Base-by-base conservation (phyloP, 306 rosid species). In the Alnus glutinosa region DNA sequence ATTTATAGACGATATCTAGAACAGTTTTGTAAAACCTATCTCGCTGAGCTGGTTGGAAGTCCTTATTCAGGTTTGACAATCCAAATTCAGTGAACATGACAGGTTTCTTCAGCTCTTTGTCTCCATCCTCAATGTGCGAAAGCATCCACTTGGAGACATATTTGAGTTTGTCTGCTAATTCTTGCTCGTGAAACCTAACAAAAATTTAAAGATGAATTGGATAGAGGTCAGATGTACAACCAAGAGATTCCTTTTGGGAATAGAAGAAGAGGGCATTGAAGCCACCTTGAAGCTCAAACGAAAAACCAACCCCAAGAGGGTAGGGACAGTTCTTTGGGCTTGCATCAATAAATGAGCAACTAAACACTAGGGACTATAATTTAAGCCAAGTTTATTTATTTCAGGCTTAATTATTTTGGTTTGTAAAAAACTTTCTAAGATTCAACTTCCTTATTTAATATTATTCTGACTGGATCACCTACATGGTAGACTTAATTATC, bases 101-200 rank as follows among this genome's bases (percentile, higher is more conserved):
- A 8, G 99, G 99, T 82, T 86, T 96, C 42, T 86, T 87, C 87
- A 96, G 83, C 68, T 82, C 89, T 76, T 73, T 89, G 77, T 91
- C 89, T 54, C 99, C 93, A 63, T 96, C 99, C 83, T 93, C 96
- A 54, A 96, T 96, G 89, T 96, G 99, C 63, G 99, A 93, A 66
- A 52, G 83, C 97, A 90, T 91, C 99, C 99, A 96, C 87, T 96
- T 91, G 49, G 89, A 80, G 10, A 96, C 89, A 74, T 88, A 96
- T 75, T 84, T 83, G 70, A 96, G 88, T 52, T 87, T 85, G 36
- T 79, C 90, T 73, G 93, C 97, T 72, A 90, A 83, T 16, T 67
- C 87, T 75, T 84, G 81, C 30, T 77, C 83, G 44, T 84, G 86
- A 68, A 95, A 90, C 99, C 99, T 95, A 63, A 47, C n/a, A 44